Evolutionary conservation across 441 rosid genomes (phyloP).

Genomic region (Aleurites moluccanus): DNA sequence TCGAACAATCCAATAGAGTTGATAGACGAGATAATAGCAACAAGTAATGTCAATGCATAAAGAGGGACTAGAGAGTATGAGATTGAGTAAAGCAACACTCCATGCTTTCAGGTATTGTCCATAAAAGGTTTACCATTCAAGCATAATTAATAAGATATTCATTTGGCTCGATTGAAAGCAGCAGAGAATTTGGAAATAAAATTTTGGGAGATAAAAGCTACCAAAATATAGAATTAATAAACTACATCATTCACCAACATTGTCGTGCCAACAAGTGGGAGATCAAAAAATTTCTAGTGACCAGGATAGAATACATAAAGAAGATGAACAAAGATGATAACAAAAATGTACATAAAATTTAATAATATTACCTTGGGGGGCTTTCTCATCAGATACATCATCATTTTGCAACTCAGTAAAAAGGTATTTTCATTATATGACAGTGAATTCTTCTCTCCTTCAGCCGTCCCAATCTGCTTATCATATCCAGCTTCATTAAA

Average conservation of each 20-base stretch:
- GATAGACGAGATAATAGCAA: background rate
- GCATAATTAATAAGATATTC: background rate
- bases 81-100: background rate
- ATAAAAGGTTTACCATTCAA: background rate
- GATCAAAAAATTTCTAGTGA: background rate
- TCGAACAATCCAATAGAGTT: background rate
- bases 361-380: conserved; percentile 71
- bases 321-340: background rate
- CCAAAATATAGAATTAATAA: background rate
- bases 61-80: background rate
- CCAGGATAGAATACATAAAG: background rate
- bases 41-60: background rate
- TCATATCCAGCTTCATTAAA: conserved; percentile 99
- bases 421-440: conserved; percentile 95
- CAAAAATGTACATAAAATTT: conserved; percentile 2
- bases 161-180: background rate
- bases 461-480: conserved; percentile 92
- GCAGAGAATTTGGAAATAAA: conserved; percentile 1
- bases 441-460: conserved; percentile 95
- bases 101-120: background rate
- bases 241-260: background rate
- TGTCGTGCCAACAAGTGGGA: background rate
- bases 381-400: conserved; percentile 88
- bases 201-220: background rate
- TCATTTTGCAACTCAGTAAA: conserved; percentile 88